Evolutionary conservation across 805 yeast genomes (phyloP).

Genomic region (Candida caryicola): DNA sequence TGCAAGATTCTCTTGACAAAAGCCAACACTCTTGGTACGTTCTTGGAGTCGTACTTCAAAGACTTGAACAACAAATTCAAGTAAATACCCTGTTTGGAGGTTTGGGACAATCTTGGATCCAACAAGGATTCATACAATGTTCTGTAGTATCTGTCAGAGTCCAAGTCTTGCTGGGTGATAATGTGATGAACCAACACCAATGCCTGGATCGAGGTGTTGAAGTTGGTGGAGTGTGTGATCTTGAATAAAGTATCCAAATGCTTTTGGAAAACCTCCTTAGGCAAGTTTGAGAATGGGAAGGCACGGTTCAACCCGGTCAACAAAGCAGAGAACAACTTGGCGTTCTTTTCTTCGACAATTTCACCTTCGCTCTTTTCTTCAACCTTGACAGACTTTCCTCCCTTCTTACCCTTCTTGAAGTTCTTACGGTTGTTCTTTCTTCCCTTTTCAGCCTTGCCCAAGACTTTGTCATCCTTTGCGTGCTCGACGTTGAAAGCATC

Average conservation of each 20-base stretch:
- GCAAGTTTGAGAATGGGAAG: conserved; percentile 82
- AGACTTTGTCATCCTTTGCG: conserved; percentile 33
- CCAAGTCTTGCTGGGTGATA: conserved; percentile 54
- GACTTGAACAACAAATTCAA: conserved; percentile 83
- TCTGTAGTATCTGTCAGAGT: conserved; percentile 71
- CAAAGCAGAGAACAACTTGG: conserved; percentile 83
- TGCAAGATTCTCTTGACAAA: conserved; percentile 90
- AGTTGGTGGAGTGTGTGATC: conserved; percentile 91
- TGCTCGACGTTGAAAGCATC: conserved; percentile 44
- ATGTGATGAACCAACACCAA: conserved; percentile 82
- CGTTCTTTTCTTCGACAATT: conserved; percentile 70
- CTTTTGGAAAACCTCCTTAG: conserved; percentile 62
- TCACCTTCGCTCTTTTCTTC: conserved; percentile 62
- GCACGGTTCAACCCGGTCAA: conserved; percentile 95
- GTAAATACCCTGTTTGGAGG: conserved; percentile 92
- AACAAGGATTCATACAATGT: conserved; percentile 86
- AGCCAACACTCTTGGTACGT: conserved; percentile 69
- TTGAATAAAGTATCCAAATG: conserved; percentile 83
- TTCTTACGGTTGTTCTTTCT: conserved; percentile 60
- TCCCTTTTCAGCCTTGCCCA: conserved; percentile 56
- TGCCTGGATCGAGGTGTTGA: conserved; percentile 92
- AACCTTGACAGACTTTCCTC: conserved; percentile 73
- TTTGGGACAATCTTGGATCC: conserved; percentile 77
- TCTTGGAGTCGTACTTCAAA: conserved; percentile 60
- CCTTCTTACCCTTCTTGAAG: conserved; percentile 80